Conservation (phyloP, 176 grass and related monocot genomes). For the Lolium perenne region DNA sequence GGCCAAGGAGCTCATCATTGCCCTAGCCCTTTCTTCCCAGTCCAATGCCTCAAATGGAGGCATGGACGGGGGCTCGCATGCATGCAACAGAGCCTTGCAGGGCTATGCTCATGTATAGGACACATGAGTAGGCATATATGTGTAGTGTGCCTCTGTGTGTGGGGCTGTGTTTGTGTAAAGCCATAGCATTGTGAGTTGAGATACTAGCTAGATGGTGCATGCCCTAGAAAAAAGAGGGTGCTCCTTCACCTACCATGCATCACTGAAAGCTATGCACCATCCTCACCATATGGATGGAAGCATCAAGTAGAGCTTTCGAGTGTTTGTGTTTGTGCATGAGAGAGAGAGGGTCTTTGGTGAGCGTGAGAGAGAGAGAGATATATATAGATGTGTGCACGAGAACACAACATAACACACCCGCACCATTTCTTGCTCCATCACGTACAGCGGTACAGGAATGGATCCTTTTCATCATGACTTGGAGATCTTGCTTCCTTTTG, state of each 20-base stretch:
- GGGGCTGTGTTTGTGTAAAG: conserved; percentile 42
- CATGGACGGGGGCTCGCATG: conserved; percentile 38
- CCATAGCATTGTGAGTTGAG: conserved; percentile 47
- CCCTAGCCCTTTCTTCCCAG: conserved; percentile 21
- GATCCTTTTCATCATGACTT: conserved; percentile 83
- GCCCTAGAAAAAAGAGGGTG: conserved; percentile 45
- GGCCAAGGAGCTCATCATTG: conserved; percentile 60
- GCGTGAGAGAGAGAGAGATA: background rate
- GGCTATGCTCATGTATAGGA: conserved; percentile 22
- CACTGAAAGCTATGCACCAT: conserved; percentile 89
- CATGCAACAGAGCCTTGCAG: conserved; percentile 46
- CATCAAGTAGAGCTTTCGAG: conserved; percentile 59
- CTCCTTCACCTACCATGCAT: conserved; percentile 81
- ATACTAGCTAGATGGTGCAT: conserved; percentile 47
- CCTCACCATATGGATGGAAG: conserved; percentile 50
- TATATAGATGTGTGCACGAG: background rate
- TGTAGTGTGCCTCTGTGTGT: background rate
- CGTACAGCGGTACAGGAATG: conserved; percentile 51
- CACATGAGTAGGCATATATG: conserved; percentile 39
- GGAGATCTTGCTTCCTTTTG: conserved; percentile 70
- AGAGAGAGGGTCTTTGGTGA: background rate
- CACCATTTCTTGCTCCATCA: conserved; percentile 63
- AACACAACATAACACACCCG: background rate
- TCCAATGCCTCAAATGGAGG: conserved; percentile 41
- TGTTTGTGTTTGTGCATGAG: conserved; percentile 24